Evolutionary conservation across 2,329 filamentous ascomycete species (phyloP).

Genomic region (Calonectria ilicicola): DNA sequence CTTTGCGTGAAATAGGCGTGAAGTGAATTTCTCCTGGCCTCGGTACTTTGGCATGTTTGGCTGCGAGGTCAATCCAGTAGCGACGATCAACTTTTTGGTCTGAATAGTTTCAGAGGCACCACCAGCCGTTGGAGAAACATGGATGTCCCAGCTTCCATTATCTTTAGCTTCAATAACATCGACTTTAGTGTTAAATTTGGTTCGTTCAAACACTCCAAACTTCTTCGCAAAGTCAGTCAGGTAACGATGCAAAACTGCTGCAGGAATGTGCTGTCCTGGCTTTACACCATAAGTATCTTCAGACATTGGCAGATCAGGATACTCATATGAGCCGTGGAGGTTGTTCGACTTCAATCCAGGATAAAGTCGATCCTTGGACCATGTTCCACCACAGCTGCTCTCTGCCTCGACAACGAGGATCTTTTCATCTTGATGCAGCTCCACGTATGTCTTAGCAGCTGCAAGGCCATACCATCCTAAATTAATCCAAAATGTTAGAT

Average conservation of each 20-base stretch:
- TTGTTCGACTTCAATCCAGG: slow-evolving; percentile 73
- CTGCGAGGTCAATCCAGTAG: slow-evolving; percentile 60
- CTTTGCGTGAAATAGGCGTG: slow-evolving; percentile 56
- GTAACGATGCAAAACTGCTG: slow-evolving; percentile 48
- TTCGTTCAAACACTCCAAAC: slow-evolving; percentile 60
- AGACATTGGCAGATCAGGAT: slow-evolving; percentile 71
- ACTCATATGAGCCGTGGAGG: slow-evolving; percentile 71
- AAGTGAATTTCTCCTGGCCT: slow-evolving; percentile 50
- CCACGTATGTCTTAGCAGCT: slow-evolving; percentile 62
- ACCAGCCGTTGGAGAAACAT: slow-evolving; percentile 1
- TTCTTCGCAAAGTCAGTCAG: slow-evolving; percentile 50
- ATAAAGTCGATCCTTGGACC: slow-evolving; percentile 69
- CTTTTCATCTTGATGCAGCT: slow-evolving; percentile 59
- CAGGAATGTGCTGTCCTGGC: slow-evolving; percentile 49
- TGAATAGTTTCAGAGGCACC: slow-evolving; percentile 18
- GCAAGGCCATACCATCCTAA: slow-evolving; percentile 62
- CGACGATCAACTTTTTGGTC: slow-evolving; percentile 57
- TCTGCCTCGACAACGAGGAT: slow-evolving; percentile 63
- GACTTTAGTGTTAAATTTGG: slow-evolving; percentile 63
- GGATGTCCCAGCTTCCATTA: slow-evolving; percentile 21
- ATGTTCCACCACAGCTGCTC: slow-evolving; percentile 68
- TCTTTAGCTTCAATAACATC: slow-evolving; percentile 49
- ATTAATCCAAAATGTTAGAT: not conserved
- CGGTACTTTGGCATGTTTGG: slow-evolving; percentile 53
- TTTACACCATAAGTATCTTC: slow-evolving; percentile 55